A percentile compares a stretch with the other conserved stretches of the same genome.
phyloP scores from a whole-genome alignment of 1,139 yeast species.

The Diutina catenulata region DNA sequence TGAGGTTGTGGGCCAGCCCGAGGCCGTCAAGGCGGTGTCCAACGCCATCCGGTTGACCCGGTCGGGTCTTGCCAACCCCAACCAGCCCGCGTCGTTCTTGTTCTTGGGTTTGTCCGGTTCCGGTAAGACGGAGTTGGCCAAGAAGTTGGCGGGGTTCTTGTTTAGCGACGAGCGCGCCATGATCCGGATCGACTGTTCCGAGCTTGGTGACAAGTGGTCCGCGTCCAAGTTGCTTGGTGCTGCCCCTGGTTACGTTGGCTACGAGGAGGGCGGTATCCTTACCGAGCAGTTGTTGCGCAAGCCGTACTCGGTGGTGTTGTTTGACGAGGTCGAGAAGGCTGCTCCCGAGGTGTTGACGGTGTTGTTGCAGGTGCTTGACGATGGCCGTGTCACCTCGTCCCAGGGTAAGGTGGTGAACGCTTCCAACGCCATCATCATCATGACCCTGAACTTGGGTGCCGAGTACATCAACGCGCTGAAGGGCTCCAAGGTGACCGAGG shows the following conservation, averaged over 20 bases:
- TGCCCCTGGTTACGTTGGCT: conserved; percentile 97
- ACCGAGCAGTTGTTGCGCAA: conserved; percentile 85
- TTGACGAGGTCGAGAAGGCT: conserved; percentile 98
- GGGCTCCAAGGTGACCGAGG: conserved; percentile 50
- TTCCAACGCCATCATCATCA: conserved; percentile 81
- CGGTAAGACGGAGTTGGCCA: conserved; percentile 96
- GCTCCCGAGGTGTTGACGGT: conserved; percentile 95
- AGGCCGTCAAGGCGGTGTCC: conserved; percentile 92
- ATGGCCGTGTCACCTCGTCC: conserved; percentile 90
- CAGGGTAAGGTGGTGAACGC: conserved; percentile 91
- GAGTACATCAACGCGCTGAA: conserved; percentile 66
- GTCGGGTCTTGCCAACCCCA: conserved; percentile 93
- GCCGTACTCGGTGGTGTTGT: conserved; percentile 89
- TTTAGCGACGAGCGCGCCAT: conserved; percentile 94
- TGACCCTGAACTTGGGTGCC: conserved; percentile 98
- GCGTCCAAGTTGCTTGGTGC: conserved; percentile 93
- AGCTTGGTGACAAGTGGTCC: conserved; percentile 88
- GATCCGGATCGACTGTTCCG: conserved; percentile 96
- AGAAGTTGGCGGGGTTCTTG: conserved; percentile 88
- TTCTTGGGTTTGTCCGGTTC: conserved; percentile 95
- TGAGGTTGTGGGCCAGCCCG: conserved; percentile 90
- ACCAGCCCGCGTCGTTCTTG: conserved; percentile 91
- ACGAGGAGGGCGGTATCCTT: conserved; percentile 93
- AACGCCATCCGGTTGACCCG: conserved; percentile 88
- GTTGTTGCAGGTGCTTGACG: conserved; percentile 84